Conservation (phyloP, 208 protist genomes). For the Cochliopodium minus region DNA sequence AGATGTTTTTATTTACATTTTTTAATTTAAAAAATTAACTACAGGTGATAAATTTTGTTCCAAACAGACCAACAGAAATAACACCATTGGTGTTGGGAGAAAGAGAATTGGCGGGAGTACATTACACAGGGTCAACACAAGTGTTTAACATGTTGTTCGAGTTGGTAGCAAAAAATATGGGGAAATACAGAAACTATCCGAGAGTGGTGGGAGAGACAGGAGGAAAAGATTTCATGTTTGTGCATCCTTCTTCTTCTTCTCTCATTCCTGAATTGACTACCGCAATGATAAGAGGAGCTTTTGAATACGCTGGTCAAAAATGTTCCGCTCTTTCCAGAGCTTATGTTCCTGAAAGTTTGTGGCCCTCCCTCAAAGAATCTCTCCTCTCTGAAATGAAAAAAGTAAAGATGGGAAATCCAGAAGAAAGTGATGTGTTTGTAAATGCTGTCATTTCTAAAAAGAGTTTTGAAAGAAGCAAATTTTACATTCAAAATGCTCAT, state of each 20-base stretch:
- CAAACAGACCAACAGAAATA: conserved; percentile 18
- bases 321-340: conserved; percentile 67
- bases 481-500: conserved; percentile 80
- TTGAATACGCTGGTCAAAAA: conserved; percentile 93
- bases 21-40: too few species aligned
- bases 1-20: too few species aligned
- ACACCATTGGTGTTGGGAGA: conserved; percentile 22
- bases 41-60: too few species aligned
- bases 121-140: conserved; percentile 83
- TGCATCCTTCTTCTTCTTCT: conserved; percentile 61
- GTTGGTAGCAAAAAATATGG: conserved; percentile 60
- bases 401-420: conserved; percentile 56
- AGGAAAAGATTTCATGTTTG: conserved; percentile 86
- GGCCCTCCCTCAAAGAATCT: conserved; percentile 52
- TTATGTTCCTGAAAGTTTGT: conserved; percentile 74
- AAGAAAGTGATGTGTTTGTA: conserved; percentile 72
- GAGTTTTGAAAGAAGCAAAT: conserved; percentile 69
- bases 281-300: conserved; percentile 64
- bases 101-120: conserved; percentile 59
- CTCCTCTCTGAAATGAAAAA: conserved; percentile 53
- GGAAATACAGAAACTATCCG: conserved; percentile 70
- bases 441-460: conserved; percentile 81
- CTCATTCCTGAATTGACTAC: conserved; percentile 58
- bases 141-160: conserved; percentile 74
- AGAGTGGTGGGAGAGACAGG: conserved; percentile 83